Evolutionary conservation across 768 basidiomycete species (phyloP), one percentile per base, ranked within the genome.

Genomic region (Boletales sp.): DNA sequence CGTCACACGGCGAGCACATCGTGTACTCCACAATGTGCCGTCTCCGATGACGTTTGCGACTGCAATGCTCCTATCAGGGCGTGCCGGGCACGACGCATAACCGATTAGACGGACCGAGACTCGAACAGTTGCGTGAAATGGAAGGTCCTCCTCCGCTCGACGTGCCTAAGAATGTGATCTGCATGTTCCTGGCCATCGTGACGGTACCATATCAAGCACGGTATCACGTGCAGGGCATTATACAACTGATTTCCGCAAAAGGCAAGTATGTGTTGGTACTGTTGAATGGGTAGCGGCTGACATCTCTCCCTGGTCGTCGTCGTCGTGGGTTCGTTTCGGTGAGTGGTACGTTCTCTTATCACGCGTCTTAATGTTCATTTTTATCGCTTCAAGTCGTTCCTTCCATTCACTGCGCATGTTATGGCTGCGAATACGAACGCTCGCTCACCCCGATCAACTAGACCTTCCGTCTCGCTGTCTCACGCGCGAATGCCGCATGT

Each of bases 121-220:
- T 84, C 0, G 88, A 87, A 67, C 88, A 89, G 51, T 87, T 86
- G 44, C 90, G 78, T n/a, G 81, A 74, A 42, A 78, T 72, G 6
- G 80, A 75, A 3, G 90, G 90, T 0, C 90, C 89, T 11, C 88
- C 86, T 8, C 89, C 89, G 27, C 82, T 82, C 38, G 78, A 84
- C 2, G 87, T 90, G 13, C 89, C 89, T 9, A 91, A 71, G 61
- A 92, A 91, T 21, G 81, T 84, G 38, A 89, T 72, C 15, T 69
- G 67, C 69, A 88, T 79, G 47, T 74, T 59, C 41, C 62, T 64
- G 2, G 65, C 51, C 73, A 75, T 76, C 45, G 11, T 29, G 8
- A 5, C 18, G 8, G 18, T 21, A 11, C 17, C 8, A 9, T 8
- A 19, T 5, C 8, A 11, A 39, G 38, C 17, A 7, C 41, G 5